Percentiles rank a stretch among this genome's conserved stretches.
phyloP scores from a whole-genome alignment of 1,284 basidiomycete genomes.

The Fomitiporia mediterranea region DNA sequence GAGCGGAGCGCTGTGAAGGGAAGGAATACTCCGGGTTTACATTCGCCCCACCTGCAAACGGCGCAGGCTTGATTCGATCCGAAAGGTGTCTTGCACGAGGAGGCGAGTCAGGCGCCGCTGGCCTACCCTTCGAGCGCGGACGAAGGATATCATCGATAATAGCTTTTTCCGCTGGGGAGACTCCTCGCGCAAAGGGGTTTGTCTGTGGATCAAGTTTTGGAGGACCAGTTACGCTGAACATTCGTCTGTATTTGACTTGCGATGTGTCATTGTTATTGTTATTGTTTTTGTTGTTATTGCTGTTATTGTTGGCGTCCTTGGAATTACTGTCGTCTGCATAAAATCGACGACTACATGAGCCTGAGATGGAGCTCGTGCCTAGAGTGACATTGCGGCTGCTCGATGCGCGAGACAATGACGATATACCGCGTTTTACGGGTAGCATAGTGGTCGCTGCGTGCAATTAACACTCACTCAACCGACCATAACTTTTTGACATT shows the following conservation, averaged over 20 bases:
- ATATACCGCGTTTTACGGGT: conserved; percentile 5
- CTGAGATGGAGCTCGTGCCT: conserved; percentile 5
- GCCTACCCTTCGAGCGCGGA: too few relatives aligned
- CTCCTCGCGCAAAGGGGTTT: neutral
- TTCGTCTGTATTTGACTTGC: too few relatives aligned
- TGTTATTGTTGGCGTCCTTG: neutral
- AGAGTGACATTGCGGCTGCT: conserved; percentile 12
- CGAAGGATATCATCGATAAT: neutral
- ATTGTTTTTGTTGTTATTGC: too few relatives aligned
- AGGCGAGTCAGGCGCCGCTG: neutral
- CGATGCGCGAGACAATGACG: conserved; percentile 10
- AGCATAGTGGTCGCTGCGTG: conserved; percentile 3
- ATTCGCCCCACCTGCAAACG: too few relatives aligned
- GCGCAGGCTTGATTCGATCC: too few relatives aligned
- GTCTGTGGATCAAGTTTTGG: neutral
- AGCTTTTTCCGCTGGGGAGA: neutral
- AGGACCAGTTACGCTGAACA: too few relatives aligned
- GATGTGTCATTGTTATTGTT: too few relatives aligned
- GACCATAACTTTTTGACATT: neutral
- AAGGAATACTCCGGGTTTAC: too few relatives aligned
- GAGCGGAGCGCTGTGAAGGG: neutral
- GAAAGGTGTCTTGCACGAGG: neutral
- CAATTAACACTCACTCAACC: too few relatives aligned
- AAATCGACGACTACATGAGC: neutral
- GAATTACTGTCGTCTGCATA: conserved; percentile 16